Evolutionary conservation across 352 stramenopile species (phyloP).

Genomic region (Globisporangium radiosum): DNA sequence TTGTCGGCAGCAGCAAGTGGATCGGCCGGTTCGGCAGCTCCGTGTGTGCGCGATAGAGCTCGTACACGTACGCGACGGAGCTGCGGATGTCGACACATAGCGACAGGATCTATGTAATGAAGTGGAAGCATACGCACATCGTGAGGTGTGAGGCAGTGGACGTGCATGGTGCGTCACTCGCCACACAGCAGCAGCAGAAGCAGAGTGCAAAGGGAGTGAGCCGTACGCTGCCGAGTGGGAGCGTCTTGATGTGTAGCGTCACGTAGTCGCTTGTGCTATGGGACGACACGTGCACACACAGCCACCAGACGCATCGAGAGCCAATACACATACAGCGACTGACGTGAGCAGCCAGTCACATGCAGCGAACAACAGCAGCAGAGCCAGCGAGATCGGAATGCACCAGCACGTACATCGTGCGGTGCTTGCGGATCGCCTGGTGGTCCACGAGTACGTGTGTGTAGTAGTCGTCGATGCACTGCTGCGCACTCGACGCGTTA

Average conservation of each 20-base stretch:
- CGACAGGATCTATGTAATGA: constrained; percentile 32
- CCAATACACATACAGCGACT: not conserved
- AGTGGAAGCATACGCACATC: no score
- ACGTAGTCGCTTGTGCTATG: constrained; percentile 50
- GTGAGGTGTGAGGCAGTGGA: no score
- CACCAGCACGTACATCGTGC: constrained; percentile 33
- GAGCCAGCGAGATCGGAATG: no score
- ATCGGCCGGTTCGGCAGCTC: constrained; percentile 52
- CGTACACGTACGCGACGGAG: constrained; percentile 64
- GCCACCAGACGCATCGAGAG: not conserved
- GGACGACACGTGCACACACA: not conserved
- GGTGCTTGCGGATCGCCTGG: constrained; percentile 49
- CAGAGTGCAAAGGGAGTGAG: no score
- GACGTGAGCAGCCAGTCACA: no score
- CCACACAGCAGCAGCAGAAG: no score
- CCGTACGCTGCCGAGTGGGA: constrained; percentile 66
- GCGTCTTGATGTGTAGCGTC: constrained; percentile 62
- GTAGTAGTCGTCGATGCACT: constrained; percentile 33
- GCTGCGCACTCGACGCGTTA: no score
- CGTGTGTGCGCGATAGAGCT: constrained; percentile 61
- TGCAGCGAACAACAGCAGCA: no score
- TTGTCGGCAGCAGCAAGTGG: constrained; percentile 63
- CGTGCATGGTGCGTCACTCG: no score
- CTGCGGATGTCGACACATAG: constrained; percentile 48
- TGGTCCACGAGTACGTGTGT: constrained; percentile 38